phyloP scores from a whole-genome alignment of 208 protist species.

The Leishmania lainsoni region DNA sequence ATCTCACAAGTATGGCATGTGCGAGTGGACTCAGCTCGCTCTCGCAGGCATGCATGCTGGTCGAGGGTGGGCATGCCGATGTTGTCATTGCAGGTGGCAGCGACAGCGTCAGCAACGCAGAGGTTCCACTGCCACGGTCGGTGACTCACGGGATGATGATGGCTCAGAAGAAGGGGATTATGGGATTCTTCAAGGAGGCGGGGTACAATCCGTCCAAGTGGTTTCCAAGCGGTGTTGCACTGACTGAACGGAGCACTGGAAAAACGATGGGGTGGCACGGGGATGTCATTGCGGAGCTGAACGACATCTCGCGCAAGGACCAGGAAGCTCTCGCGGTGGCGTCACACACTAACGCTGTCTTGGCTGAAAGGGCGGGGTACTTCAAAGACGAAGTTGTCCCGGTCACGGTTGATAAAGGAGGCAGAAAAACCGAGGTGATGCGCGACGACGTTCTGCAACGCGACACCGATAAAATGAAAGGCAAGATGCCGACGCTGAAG shows the following conservation, averaged over 20 bases:
- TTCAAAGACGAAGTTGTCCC: slow-evolving; percentile 80
- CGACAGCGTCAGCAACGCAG: slow-evolving; percentile 82
- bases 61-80: slow-evolving; percentile 77
- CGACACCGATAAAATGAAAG: slow-evolving; percentile 55
- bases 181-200: slow-evolving; percentile 60
- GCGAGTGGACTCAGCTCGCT: slow-evolving; percentile 81
- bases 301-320: slow-evolving; percentile 59
- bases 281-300: slow-evolving; percentile 84
- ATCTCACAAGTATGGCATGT: slow-evolving; percentile 85
- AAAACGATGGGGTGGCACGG: slow-evolving; percentile 92
- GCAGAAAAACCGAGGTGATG: slow-evolving; percentile 37
- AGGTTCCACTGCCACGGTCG: slow-evolving; percentile 57
- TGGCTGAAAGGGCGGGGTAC: slow-evolving; percentile 69
- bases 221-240: slow-evolving; percentile 55
- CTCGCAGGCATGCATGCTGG: slow-evolving; percentile 69
- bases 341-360: slow-evolving; percentile 71
- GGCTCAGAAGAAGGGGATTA: slow-evolving; percentile 55
- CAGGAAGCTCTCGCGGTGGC: slow-evolving; percentile 75
- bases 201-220: slow-evolving; percentile 68
- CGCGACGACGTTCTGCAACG: slow-evolving; percentile 76
- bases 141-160: slow-evolving; percentile 62
- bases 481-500: slow-evolving; percentile 74
- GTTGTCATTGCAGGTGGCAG: slow-evolving; percentile 87
- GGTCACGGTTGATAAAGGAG: slow-evolving; percentile 42
- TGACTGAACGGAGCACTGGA: slow-evolving; percentile 82